Evolutionary conservation across 2,329 filamentous ascomycete genomes (phyloP).

Genomic region (Hymenoscyphus fructigenus): DNA sequence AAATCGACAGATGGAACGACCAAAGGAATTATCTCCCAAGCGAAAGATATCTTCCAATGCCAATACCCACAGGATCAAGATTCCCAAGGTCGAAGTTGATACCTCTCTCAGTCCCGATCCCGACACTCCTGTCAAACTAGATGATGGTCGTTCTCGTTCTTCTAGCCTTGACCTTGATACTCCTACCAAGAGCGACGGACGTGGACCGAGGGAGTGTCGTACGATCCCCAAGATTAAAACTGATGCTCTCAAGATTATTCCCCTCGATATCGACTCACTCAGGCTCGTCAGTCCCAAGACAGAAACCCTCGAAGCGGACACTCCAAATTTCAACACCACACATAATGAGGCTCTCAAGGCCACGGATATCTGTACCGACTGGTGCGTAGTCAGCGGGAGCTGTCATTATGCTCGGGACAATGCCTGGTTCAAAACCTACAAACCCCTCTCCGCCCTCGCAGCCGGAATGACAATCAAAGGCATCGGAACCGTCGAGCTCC

Average conservation of each 20-base stretch:
- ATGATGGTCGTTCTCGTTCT: too few relatives aligned
- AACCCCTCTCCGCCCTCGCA: not conserved
- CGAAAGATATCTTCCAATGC: not conserved
- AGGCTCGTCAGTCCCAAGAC: not conserved
- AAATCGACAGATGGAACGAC: not conserved
- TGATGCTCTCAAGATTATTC: not conserved
- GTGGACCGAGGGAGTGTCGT: too few relatives aligned
- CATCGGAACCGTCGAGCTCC: not conserved
- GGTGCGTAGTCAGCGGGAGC: not conserved
- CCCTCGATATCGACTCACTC: not conserved
- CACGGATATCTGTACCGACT: not conserved
- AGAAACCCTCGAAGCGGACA: not conserved
- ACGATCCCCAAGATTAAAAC: not conserved
- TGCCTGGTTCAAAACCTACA: not conserved
- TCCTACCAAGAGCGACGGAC: too few relatives aligned
- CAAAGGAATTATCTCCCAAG: not conserved
- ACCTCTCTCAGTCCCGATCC: too few relatives aligned
- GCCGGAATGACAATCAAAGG: not conserved
- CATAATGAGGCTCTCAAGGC: not conserved
- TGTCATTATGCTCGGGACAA: not conserved
- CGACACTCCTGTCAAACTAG: too few relatives aligned
- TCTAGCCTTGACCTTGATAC: too few relatives aligned
- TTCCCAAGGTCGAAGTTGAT: not conserved
- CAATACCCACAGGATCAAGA: not conserved
- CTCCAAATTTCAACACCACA: not conserved